Percentiles rank a stretch among this genome's conserved stretches.
phyloP scores from a whole-genome alignment of 345 rosid species.

The Gossypium rotundifolium region DNA sequence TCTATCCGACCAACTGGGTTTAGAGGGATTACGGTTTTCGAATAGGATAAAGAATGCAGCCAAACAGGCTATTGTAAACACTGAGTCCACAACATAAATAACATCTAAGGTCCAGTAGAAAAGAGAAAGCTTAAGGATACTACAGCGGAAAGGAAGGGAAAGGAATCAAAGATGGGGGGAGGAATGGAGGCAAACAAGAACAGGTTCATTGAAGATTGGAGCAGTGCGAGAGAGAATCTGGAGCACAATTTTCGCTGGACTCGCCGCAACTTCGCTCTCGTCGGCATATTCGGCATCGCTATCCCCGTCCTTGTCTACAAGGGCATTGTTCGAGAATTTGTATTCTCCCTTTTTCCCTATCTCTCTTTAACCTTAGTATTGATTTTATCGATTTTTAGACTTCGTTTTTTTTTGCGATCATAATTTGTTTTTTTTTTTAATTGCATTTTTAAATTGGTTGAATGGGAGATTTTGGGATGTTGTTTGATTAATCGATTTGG shows the following conservation, averaged over 20 bases:
- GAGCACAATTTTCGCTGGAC: constrained; percentile 94
- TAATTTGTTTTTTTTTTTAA: neutral
- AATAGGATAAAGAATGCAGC: neutral
- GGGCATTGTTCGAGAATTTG: constrained; percentile 86
- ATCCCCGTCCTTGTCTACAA: constrained; percentile 74
- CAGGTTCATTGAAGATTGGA: constrained; percentile 89
- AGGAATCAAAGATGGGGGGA: constrained; percentile 57
- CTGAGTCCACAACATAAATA: neutral
- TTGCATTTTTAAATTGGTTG: neutral
- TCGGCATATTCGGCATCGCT: constrained; percentile 88
- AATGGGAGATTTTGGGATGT: neutral
- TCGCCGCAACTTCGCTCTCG: constrained; percentile 80
- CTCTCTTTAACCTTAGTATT: neutral
- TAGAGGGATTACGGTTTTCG: neutral
- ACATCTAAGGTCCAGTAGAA: neutral
- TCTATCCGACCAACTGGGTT: neutral
- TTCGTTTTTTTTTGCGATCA: neutral
- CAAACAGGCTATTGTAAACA: neutral
- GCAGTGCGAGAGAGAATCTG: constrained; percentile 76
- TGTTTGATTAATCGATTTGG: neutral
- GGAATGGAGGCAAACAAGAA: constrained; percentile 95
- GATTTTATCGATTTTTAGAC: neutral
- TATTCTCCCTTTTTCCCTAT: constrained; percentile 13
- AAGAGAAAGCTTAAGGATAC: neutral
- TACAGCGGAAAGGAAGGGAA: neutral